Conservation (phyloP, 257 asterid genomes). For the Nicotiana noctiflora region DNA sequence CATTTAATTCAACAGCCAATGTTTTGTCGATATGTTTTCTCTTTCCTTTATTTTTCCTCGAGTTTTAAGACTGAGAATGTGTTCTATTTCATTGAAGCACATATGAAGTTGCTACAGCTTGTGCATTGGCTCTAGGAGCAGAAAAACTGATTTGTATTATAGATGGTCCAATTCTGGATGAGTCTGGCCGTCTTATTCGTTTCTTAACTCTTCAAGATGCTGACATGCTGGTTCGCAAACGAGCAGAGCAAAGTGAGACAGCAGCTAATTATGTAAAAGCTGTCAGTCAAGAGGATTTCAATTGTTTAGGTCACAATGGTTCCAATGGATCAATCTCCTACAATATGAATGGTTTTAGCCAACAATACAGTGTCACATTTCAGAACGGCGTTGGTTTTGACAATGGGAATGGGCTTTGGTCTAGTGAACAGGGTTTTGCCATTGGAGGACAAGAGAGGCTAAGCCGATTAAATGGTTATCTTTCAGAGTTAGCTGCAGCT, state of each 20-base stretch:
- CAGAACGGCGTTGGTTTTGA: constrained; percentile 97
- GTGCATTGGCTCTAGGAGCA: constrained; percentile 91
- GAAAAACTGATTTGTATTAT: constrained; percentile 85
- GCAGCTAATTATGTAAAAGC: constrained; percentile 92
- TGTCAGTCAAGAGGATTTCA: constrained; percentile 53
- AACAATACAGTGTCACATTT: constrained; percentile 45
- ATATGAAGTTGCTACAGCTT: constrained; percentile 95
- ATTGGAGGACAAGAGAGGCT: constrained; percentile 93
- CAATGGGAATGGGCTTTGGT: constrained; percentile 84
- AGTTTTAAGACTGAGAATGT: neutral
- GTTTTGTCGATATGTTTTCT: neutral
- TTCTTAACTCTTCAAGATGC: constrained; percentile 86
- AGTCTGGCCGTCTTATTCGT: constrained; percentile 60
- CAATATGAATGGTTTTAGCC: constrained; percentile 36
- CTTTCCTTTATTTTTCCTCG: neutral
- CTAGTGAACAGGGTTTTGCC: constrained; percentile 83
- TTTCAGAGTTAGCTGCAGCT: constrained; percentile 93
- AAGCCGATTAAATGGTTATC: constrained; percentile 73
- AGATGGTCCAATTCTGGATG: constrained; percentile 87
- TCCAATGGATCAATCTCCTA: constrained; percentile 23
- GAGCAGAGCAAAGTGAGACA: constrained; percentile 77
- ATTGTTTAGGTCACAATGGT: constrained; percentile 22
- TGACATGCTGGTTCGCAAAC: constrained; percentile 61
- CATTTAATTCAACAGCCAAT: neutral
- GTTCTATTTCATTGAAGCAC: constrained; percentile 43